These are phyloP conservation scores for Blastomyces silverae DNA, from an alignment of 2,329 filamentous ascomycete genomes.

Conservation along the genomic window DNA sequence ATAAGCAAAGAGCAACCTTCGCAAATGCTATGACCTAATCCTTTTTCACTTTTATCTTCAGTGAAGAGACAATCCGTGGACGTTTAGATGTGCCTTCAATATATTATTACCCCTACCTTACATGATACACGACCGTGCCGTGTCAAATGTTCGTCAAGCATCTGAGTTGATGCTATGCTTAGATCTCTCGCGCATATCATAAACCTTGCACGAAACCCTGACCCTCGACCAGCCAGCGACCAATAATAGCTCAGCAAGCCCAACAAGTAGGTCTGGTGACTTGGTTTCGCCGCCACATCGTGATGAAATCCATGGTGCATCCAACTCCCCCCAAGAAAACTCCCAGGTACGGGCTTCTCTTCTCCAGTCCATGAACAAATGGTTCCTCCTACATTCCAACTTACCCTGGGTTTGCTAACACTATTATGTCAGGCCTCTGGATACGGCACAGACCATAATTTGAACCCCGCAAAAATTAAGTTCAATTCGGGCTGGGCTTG, in stretches of 20 bases:
- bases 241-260: slow-evolving; percentile 5
- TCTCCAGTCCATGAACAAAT: background rate
- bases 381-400: background rate
- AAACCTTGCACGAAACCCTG: background rate
- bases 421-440: background rate
- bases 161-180: slow-evolving; percentile 4
- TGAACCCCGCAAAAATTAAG: slow-evolving; percentile 5
- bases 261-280: too few relatives aligned
- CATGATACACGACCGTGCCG: background rate
- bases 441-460: slow-evolving; percentile 4
- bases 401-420: background rate
- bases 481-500: slow-evolving; percentile 9
- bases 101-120: background rate
- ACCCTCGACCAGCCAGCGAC: background rate
- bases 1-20: background rate
- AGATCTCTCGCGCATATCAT: slow-evolving; percentile 6
- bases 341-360: slow-evolving; percentile 4
- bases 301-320: background rate
- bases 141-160: background rate
- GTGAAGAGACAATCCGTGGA: background rate
- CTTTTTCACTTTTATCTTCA: background rate
- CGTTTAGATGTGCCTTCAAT: background rate
- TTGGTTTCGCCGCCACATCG: slow-evolving; percentile 1
- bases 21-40: background rate
- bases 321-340: background rate